phyloP scores from a whole-genome alignment of 2,329 filamentous ascomycete genomes.

The Trichoderma gracile region DNA sequence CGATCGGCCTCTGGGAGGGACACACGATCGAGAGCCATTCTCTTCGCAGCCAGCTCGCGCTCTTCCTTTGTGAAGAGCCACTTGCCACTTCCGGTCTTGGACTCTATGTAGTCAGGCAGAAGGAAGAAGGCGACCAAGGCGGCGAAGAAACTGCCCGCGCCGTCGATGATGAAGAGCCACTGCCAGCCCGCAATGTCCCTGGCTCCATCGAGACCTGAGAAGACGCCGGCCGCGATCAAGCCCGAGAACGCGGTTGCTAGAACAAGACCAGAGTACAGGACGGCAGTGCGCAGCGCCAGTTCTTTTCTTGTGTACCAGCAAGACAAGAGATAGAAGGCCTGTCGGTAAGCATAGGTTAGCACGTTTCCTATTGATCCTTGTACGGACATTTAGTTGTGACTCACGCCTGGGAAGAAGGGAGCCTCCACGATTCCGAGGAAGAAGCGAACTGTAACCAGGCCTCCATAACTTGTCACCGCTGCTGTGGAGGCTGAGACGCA shows the following conservation, averaged over 20 bases:
- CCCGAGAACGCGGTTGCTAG: constrained; percentile 69
- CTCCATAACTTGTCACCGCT: constrained; percentile 49
- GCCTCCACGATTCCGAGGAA: constrained; percentile 50
- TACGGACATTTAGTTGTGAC: not conserved
- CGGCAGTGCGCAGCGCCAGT: constrained; percentile 61
- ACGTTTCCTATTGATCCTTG: not conserved
- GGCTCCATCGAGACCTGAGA: constrained; percentile 41
- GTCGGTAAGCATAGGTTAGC: not conserved
- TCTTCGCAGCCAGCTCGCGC: constrained; percentile 16
- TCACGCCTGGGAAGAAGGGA: constrained; percentile 50
- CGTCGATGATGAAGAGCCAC: constrained; percentile 69
- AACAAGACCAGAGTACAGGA: constrained; percentile 60
- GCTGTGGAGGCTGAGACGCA: constrained; percentile 49
- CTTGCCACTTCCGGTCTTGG: constrained; percentile 34
- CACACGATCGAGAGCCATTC: constrained; percentile 32
- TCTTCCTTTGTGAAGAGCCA: constrained; percentile 42
- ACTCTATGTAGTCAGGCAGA: constrained; percentile 45
- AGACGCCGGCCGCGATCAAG: constrained; percentile 61
- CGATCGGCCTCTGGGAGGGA: constrained; percentile 17
- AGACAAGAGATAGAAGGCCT: constrained; percentile 47
- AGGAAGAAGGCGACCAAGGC: constrained; percentile 37
- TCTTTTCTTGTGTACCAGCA: constrained; percentile 66
- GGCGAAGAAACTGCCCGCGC: constrained; percentile 43
- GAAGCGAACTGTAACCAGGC: constrained; percentile 51
- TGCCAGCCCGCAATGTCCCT: constrained; percentile 61